Base-by-base conservation (phyloP, 1,139 yeast genomes). In the Starmera stellimalicola region DNA sequence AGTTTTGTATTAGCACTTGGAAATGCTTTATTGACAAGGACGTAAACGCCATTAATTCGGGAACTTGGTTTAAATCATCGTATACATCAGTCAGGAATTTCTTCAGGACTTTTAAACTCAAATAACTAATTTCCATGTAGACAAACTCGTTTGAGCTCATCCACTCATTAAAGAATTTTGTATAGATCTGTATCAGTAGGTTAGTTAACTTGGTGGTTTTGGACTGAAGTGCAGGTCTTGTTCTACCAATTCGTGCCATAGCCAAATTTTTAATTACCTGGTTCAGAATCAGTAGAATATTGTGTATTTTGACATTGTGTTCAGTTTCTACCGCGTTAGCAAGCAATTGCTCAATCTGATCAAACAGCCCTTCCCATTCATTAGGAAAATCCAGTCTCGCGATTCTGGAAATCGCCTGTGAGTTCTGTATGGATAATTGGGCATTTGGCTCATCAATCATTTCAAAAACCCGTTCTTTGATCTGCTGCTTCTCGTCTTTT, bases 291-390 rank as follows among this genome's bases (percentile, higher is more conserved):
- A 76, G 61, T 39, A 87, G 65, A 11, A 75, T 50, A 48, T 85
- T 83, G 51, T 77, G 73, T 10, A 76, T 59, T 32, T 72, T 67
- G 1, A 71, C 62, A 29, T 72, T 50, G 44, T 78, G 73, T 23
- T 63, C 63, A 33, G 54, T 45, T 6, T 47, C 43, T 14, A 54
- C 47, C 2, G 68, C 63, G 14, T 60, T 51, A 27, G 62, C 63
- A 31, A 83, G 60, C 20, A 76, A 60, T 3, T 51, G 50, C 15
- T 71, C 70, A 2, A 87, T 45, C 11, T 76, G 77, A 37, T 80
- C 87, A 49, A 88, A 80, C 19, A 87, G 54, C 2, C 67, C 58
- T 0, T 93, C 87, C 97, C 97, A 91, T 31, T 80, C 88, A 7
- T 62, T 55, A 0, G 97, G 97, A 53, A 82, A 91, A 48, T 91